Conservation (phyloP, 495 filamentous ascomycete species). For the Penicillium antarcticum region DNA sequence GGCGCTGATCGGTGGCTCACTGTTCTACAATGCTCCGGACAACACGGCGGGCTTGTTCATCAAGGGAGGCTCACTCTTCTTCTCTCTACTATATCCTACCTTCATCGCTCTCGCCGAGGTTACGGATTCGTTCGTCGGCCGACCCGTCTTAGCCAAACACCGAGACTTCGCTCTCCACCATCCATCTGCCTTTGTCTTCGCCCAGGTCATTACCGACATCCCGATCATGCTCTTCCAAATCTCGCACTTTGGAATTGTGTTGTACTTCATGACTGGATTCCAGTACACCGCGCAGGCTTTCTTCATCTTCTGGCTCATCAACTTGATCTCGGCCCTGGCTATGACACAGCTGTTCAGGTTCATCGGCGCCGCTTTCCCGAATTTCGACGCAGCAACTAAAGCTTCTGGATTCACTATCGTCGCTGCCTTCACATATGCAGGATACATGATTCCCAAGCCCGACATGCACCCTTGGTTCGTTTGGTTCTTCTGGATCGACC, state of each 20-base stretch:
- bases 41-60: conserved; percentile 41
- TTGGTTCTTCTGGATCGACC: conserved; percentile 69
- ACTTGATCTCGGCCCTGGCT: conserved; percentile 32
- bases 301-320: conserved; percentile 39
- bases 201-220: conserved; percentile 62
- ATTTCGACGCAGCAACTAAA: conserved; percentile 47
- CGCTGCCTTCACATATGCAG: conserved; percentile 51
- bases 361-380: conserved; percentile 41
- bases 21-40: conserved; percentile 31
- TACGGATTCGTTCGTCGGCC: conserved; percentile 59
- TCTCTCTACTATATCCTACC: conserved; percentile 65
- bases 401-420: conserved; percentile 35
- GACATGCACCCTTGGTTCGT: conserved; percentile 71
- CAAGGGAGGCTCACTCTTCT: conserved; percentile 56
- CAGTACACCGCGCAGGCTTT: conserved; percentile 40
- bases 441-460: conserved; percentile 55
- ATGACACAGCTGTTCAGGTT: conserved; percentile 45
- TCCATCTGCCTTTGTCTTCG: conserved; percentile 66
- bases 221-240: conserved; percentile 60
- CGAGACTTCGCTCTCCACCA: conserved; percentile 68
- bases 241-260: conserved; percentile 57
- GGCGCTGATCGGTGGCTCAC: conserved; percentile 31
- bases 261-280: conserved; percentile 67
- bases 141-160: conserved; percentile 70
- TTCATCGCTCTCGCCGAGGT: conserved; percentile 68